Percentiles rank a stretch among this genome's conserved stretches.
phyloP scores from a whole-genome alignment of 768 basidiomycete genomes.

The Trametes punicea region DNA sequence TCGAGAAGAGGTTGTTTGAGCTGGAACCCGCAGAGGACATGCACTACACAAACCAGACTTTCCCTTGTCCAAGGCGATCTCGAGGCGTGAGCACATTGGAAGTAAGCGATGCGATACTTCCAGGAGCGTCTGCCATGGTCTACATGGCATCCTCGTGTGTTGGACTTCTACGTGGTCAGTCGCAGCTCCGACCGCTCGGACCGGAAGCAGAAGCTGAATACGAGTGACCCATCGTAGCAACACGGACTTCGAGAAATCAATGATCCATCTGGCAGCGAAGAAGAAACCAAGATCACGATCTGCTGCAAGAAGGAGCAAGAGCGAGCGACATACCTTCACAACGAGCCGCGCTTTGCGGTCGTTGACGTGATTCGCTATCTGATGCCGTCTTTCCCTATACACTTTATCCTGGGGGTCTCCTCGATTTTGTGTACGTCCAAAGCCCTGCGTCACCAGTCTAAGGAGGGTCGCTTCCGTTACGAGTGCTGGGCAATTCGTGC shows the following conservation, averaged over 20 bases:
- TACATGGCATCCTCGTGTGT: constrained; percentile 9
- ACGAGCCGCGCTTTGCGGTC: constrained; percentile 10
- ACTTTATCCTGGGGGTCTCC: constrained; percentile 10
- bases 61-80: background rate
- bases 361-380: constrained; percentile 7
- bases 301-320: constrained; percentile 11
- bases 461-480: background rate
- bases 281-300: background rate
- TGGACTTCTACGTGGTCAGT: constrained; percentile 9
- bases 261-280: background rate
- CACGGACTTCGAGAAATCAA: background rate
- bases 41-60: too few relatives aligned
- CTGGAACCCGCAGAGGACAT: too few relatives aligned
- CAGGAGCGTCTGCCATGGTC: constrained; percentile 10
- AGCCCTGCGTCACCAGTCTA: background rate
- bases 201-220: background rate
- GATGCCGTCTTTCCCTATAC: background rate
- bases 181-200: too few relatives aligned
- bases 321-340: background rate
- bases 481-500: constrained; percentile 3
- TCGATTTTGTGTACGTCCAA: constrained; percentile 8
- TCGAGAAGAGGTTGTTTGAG: too few relatives aligned
- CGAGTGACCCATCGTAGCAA: background rate
- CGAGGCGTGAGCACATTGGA: constrained; percentile 8
- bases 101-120: constrained; percentile 10